Evolutionary conservation across 176 grass and related monocot species (phyloP).

Genomic region (Dendrocalamus sinicus): DNA sequence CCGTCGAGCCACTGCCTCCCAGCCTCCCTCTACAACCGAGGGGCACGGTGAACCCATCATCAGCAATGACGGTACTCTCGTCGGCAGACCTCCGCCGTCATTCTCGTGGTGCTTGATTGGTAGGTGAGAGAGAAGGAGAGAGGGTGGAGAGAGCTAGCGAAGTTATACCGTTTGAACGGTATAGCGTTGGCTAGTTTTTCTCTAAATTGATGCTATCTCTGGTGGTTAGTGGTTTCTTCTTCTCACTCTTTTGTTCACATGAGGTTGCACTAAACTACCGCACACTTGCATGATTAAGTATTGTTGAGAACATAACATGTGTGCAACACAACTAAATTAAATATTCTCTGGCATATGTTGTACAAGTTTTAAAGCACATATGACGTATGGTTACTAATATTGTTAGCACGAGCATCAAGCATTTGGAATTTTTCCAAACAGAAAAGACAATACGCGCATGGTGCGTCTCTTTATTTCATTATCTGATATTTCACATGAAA

Average conservation of each 20-base stretch:
- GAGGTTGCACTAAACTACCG: background rate
- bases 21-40: no score
- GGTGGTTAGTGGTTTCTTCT: background rate
- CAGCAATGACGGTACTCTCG: no score
- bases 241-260: background rate
- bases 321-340: background rate
- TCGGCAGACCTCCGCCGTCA: no score
- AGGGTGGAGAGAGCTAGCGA: no score
- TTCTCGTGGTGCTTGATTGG: no score
- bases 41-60: no score
- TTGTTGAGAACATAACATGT: background rate
- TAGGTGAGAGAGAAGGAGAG: no score
- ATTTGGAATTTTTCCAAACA: constrained; percentile 3
- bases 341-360: background rate
- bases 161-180: no score
- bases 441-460: background rate
- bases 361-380: no score
- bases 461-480: background rate
- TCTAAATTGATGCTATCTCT: background rate
- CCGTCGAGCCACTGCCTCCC: no score
- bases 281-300: constrained; percentile 7
- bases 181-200: no score
- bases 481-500: constrained; percentile 19
- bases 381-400: background rate
- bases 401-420: background rate